Conservation (phyloP, 257 asterid species). For the Parsonsia alboflavescens region DNA sequence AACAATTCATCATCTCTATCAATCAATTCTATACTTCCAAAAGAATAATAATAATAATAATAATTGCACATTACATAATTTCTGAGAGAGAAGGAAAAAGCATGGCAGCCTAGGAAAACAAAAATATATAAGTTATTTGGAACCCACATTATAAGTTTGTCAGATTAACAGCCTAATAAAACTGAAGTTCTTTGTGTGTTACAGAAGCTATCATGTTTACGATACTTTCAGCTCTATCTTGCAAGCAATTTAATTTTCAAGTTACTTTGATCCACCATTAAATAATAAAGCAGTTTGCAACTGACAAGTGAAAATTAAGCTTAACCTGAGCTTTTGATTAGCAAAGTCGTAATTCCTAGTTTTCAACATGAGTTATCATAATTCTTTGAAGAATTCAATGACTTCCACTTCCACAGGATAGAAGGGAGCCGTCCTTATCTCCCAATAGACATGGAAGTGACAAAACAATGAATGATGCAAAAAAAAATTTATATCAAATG, state of each 20-base stretch:
- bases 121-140: neutral
- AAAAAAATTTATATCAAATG: too few relatives aligned
- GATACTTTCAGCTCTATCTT: neutral
- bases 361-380: too few relatives aligned
- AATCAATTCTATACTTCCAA: conserved; percentile 72
- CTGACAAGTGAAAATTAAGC: neutral
- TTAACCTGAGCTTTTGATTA: too few relatives aligned
- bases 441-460: too few relatives aligned
- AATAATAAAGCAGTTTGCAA: neutral
- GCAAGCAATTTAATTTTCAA: neutral
- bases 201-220: neutral
- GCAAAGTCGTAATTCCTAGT: too few relatives aligned
- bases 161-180: neutral
- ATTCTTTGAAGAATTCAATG: too few relatives aligned
- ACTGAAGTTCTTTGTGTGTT: neutral
- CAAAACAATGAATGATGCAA: too few relatives aligned
- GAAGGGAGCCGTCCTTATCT: too few relatives aligned
- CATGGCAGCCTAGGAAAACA: neutral
- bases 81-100: neutral
- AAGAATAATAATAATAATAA: neutral
- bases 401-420: too few relatives aligned
- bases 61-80: neutral
- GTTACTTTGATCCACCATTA: neutral
- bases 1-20: conserved; percentile 78
- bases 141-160: neutral